These are phyloP conservation scores for Tetrapisispora arboricola DNA, from an alignment of 805 yeast species.

Conservation along the genomic window DNA sequence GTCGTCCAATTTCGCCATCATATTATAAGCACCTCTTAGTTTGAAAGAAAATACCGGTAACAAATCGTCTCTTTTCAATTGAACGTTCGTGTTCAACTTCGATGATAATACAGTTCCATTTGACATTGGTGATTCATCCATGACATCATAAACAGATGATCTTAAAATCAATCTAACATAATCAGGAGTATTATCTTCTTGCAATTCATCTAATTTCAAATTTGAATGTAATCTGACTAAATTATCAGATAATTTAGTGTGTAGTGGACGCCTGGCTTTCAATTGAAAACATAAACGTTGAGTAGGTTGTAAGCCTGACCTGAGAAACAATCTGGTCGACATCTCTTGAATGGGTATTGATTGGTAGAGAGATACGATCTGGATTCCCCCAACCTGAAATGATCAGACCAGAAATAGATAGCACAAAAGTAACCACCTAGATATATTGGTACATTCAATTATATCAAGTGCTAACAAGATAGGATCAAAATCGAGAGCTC, in stretches of 20 bases:
- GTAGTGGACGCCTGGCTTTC: not conserved
- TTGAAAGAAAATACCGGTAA: constrained; percentile 94
- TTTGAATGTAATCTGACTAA: constrained; percentile 17
- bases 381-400: too few relatives aligned
- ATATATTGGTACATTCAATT: too few relatives aligned
- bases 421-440: too few relatives aligned
- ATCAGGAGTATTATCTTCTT: constrained; percentile 69
- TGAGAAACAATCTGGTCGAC: not conserved
- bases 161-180: constrained; percentile 84
- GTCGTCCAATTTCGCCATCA: constrained; percentile 80
- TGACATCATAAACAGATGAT: constrained; percentile 89
- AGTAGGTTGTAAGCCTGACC: not conserved
- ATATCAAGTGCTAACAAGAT: too few relatives aligned
- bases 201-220: constrained; percentile 38
- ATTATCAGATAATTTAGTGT: constrained; percentile 1
- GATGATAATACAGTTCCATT: constrained; percentile 66
- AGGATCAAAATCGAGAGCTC: too few relatives aligned
- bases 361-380: too few relatives aligned
- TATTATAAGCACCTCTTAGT: constrained; percentile 94
- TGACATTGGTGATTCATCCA: constrained; percentile 80
- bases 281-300: not conserved
- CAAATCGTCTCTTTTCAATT: constrained; percentile 83
- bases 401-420: too few relatives aligned
- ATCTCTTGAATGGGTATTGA: not conserved
- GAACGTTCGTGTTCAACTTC: constrained; percentile 63